Percentiles rank a stretch among this genome's conserved stretches.
Conservation (phyloP, 495 filamentous ascomycete genomes). For the Penicillium macrosclerotiorum region DNA sequence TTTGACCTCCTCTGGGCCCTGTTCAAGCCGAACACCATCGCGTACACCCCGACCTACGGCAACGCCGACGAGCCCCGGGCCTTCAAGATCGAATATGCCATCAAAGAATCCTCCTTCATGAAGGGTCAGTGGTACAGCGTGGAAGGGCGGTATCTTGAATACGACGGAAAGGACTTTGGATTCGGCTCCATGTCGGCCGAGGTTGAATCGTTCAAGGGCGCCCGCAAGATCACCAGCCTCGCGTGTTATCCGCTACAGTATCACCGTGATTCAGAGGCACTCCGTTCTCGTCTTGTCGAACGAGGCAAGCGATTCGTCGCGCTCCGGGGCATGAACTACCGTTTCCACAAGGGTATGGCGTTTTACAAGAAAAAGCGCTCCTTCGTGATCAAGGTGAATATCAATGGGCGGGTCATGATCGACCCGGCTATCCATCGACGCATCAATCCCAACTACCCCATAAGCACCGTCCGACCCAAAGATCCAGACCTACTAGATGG, state of each 20-base stretch:
- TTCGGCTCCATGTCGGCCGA: conserved; percentile 69
- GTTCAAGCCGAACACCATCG: conserved; percentile 86
- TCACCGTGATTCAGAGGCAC: conserved; percentile 67
- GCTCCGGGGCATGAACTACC: conserved; percentile 81
- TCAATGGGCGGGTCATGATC: conserved; percentile 90
- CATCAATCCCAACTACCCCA: conserved; percentile 85
- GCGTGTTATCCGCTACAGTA: conserved; percentile 78
- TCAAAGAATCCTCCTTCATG: conserved; percentile 68
- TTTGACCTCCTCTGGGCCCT: conserved; percentile 90
- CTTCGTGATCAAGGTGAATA: conserved; percentile 74
- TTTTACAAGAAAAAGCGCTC: conserved; percentile 80
- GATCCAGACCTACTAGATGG: conserved; percentile 66
- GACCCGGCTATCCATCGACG: conserved; percentile 83
- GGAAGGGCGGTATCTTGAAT: conserved; percentile 81
- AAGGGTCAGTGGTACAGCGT: conserved; percentile 78
- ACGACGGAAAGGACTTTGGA: conserved; percentile 74
- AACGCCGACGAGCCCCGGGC: conserved; percentile 77
- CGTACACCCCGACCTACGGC: conserved; percentile 78
- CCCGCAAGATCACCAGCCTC: conserved; percentile 77
- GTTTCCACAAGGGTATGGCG: conserved; percentile 74
- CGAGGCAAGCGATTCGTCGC: conserved; percentile 83
- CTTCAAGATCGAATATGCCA: conserved; percentile 84
- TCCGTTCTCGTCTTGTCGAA: conserved; percentile 69
- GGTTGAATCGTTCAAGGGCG: conserved; percentile 77
- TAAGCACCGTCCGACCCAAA: conserved; percentile 74